phyloP scores from a whole-genome alignment of 2,329 filamentous ascomycete genomes.

The Zelopaecilomyces penicillatus region DNA sequence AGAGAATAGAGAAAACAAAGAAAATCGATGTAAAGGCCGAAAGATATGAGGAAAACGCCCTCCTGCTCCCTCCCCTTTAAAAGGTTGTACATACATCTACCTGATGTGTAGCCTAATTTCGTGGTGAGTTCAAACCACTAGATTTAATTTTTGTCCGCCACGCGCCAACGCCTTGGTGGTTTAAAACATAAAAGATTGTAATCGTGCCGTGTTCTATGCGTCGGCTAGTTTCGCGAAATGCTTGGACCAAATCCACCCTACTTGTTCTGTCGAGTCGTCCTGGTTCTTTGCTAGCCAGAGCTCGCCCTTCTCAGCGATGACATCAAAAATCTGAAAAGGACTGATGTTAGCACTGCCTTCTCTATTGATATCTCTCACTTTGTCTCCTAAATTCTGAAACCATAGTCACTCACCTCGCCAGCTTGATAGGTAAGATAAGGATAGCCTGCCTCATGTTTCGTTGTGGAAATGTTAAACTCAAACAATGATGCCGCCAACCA shows the following conservation, averaged over 20 bases:
- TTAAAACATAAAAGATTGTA: constrained; percentile 1
- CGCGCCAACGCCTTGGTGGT: constrained; percentile 9
- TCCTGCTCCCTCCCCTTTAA: constrained; percentile 6
- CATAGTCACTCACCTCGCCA: constrained; percentile 58
- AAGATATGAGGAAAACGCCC: constrained; percentile 2
- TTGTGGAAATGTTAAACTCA: constrained; percentile 92
- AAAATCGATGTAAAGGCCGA: not conserved
- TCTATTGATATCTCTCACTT: not conserved
- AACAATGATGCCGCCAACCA: constrained; percentile 92
- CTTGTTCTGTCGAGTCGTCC: constrained; percentile 68
- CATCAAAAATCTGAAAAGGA: constrained; percentile 61
- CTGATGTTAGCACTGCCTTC: not conserved
- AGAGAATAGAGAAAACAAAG: constrained; percentile 9
- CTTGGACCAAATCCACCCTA: constrained; percentile 99
- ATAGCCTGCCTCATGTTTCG: constrained; percentile 87
- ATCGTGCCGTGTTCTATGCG: constrained; percentile 21
- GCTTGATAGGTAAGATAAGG: constrained; percentile 93
- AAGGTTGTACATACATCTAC: constrained; percentile 8
- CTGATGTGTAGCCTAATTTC: constrained; percentile 5
- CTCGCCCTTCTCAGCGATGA: constrained; percentile 94
- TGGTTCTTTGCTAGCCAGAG: constrained; percentile 97
- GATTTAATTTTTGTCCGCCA: constrained; percentile 10
- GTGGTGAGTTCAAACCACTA: constrained; percentile 5
- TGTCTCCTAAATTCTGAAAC: not conserved
- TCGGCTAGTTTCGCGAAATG: constrained; percentile 73